Evolutionary conservation across 441 rosid genomes (phyloP), one percentile per base, ranked within the genome.

Genomic region (Pelargonium australe): DNA sequence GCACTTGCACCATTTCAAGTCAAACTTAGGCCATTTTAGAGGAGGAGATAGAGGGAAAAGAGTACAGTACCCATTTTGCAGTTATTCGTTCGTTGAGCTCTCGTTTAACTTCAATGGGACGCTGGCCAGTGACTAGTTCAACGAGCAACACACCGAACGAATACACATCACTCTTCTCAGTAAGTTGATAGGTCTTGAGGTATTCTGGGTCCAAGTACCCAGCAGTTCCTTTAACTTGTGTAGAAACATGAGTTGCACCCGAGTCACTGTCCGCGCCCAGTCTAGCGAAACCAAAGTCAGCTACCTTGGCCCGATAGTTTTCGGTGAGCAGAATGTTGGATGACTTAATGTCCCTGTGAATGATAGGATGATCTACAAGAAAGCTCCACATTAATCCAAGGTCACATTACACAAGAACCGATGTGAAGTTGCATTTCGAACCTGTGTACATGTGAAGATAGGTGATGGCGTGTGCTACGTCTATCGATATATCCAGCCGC

Each of bases 371-470:
- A 77, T 94, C 99, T 94, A 65, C 85, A 78, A 0, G 20, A 17
- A 75, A 76, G 67, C 9, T 69, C 73, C 75, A 66, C 8, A 69
- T 67, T 16, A 0, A 68, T 61, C 70, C 57, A 51, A n/a, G 17
- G 14, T n/a, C 2, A 4, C 4, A n/a, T 13, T 51, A 51, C 4
- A 51, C 4, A 13, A 53, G 20, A 11, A 43, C 12, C 9, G 12
- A 43, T 43, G 11, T 43, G 47, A 7, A 43, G 11, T 53, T 6
- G 20, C n/a, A 7, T 53, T 53, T 45, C 82, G 64, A 64, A 89
- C 97, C 95, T 80, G 99, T 88, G 76, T 94, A 94, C 89, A 85
- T 87, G 80, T 94, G 97, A 76, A 94, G 97, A 77, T 94, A 94
- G 73, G 99, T 94, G 47, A 94, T 69, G 1, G 96, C 99, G 76